These are phyloP conservation scores for Colletotrichum sp. DNA, from an alignment of 2,329 filamentous ascomycete genomes.

Conservation along the genomic window DNA sequence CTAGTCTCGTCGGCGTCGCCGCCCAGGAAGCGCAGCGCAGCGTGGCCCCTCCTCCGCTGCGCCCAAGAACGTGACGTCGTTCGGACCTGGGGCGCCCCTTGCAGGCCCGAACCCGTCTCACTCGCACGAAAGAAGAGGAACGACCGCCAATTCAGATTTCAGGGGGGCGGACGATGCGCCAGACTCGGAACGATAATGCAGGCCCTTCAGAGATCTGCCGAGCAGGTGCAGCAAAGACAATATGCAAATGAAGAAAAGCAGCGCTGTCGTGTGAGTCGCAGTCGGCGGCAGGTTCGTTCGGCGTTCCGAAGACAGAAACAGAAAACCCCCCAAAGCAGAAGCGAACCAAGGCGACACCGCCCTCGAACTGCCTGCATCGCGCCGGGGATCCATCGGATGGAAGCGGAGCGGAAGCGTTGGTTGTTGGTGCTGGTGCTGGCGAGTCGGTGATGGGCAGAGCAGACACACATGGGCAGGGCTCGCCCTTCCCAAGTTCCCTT, in stretches of 20 bases:
- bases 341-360: neutral
- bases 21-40: neutral
- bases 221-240: neutral
- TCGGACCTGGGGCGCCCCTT: neutral
- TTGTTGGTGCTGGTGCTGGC: neutral
- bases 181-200: neutral
- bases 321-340: neutral
- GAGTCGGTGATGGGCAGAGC: neutral
- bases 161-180: neutral
- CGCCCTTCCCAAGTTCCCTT: neutral
- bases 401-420: neutral
- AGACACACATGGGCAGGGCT: neutral
- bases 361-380: neutral
- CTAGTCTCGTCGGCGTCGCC: conserved; percentile 3
- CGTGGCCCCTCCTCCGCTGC: neutral
- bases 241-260: neutral
- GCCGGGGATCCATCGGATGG: neutral
- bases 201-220: neutral
- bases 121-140: neutral
- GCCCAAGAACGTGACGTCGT: neutral
- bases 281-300: neutral
- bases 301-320: neutral
- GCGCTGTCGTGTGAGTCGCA: neutral
- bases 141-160: neutral
- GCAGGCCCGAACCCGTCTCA: neutral